These are phyloP conservation scores for Fraxinus excelsior DNA, from an alignment of 257 asterid species.

Conservation along the genomic window DNA sequence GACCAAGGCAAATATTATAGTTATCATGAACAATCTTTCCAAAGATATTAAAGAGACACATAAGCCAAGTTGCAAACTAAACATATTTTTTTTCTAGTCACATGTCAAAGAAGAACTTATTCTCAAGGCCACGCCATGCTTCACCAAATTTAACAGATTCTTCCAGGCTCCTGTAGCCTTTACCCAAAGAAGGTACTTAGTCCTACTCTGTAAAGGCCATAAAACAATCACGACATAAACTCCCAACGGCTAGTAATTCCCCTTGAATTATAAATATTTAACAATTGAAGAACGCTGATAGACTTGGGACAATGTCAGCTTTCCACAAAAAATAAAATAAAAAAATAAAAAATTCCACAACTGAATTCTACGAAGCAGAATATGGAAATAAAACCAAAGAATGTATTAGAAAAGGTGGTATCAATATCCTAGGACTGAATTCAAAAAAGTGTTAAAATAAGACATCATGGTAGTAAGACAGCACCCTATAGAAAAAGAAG, in stretches of 20 bases:
- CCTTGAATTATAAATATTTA: constrained; percentile 1
- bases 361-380: background rate
- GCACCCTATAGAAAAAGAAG: background rate
- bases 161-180: background rate
- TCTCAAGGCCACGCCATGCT: constrained; percentile 10
- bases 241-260: background rate
- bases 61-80: constrained; percentile 1
- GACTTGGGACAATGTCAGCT: background rate
- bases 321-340: background rate
- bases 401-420: background rate
- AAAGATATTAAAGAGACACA: background rate
- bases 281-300: background rate
- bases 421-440: background rate
- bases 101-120: background rate
- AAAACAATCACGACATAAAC: constrained; percentile 3
- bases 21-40: constrained; percentile 6
- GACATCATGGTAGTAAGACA: background rate
- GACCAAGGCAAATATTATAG: constrained; percentile 9
- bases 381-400: background rate
- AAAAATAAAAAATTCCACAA: background rate
- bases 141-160: constrained; percentile 13
- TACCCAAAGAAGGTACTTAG: background rate
- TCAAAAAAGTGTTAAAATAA: background rate
- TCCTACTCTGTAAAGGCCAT: background rate
- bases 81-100: background rate